Evolutionary conservation across 441 rosid genomes (phyloP), one percentile per base, ranked within the genome.

Genomic region (Syzygium malaccense): DNA sequence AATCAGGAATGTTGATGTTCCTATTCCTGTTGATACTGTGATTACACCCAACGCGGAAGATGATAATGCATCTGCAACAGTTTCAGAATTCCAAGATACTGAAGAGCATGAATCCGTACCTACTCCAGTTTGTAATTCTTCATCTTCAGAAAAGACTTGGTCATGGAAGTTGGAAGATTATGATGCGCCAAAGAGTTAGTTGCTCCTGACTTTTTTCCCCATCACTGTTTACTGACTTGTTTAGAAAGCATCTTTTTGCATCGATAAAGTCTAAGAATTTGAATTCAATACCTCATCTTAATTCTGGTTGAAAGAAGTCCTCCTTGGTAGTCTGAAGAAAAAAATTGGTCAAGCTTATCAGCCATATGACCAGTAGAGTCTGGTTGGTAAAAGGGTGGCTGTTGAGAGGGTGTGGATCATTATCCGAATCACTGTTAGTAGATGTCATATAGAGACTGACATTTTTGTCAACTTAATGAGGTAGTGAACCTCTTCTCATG

Each of bases 151-250:
- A 83, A 90, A 87, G 87, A 86, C 93, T 51, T 88, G 84, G 87
- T 88, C 90, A 84, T 95, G 95, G 98, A 93, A 92, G 89, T 93
- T 92, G 88, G 98, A 95, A 88, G 92, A 93, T 89, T 87, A 85
- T 85, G 97, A 95, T 62, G 96, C 99, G 48, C 98, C 98, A 20
- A 93, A 93, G 91, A 92, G 99, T 98, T 89, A 91, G 95, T 92
- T 53, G 86, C 87, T 64, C 87, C 85, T 86, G 88, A 58, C 55
- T 89, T 92, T 88, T 58, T 85, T 7, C 25, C 86, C 80, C 6
- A 5, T 75, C 49, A 11, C 83, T 75, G 83, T 75, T 62, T 75
- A 23, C 83, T 41, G 83, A 12, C 83, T 41, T 68, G 80, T 41
- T 64, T 20, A 75, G 51, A 75, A 23, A 75, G 83, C 51, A 75